A percentile compares a stretch with the other conserved stretches of the same genome.
phyloP scores from a whole-genome alignment of 129 eudicot species.

The Lactuca saligna region DNA sequence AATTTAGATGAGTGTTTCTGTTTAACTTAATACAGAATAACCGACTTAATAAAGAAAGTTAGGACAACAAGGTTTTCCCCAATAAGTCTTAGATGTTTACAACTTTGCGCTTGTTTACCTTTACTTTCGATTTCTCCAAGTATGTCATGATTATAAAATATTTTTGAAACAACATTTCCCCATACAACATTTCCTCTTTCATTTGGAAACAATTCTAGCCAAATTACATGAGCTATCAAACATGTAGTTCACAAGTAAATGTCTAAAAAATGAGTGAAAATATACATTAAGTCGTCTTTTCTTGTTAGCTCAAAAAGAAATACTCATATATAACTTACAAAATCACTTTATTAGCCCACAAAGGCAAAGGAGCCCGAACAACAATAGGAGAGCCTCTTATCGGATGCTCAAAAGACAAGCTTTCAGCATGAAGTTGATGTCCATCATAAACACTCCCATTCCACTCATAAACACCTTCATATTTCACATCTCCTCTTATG shows the following conservation, averaged over 20 bases:
- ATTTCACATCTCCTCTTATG: constrained; percentile 86
- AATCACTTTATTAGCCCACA: constrained; percentile 68
- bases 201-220: too few species aligned
- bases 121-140: too few species aligned
- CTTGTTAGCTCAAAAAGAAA: background rate
- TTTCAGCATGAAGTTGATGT: constrained; percentile 91
- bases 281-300: background rate
- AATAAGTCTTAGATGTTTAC: too few species aligned
- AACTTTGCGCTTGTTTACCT: too few species aligned
- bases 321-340: background rate
- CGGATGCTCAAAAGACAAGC: constrained; percentile 86
- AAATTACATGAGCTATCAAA: too few species aligned
- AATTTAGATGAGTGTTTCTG: too few species aligned
- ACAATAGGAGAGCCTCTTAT: constrained; percentile 62
- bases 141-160: too few species aligned
- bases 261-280: background rate
- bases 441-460: constrained; percentile 54
- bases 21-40: too few species aligned
- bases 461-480: constrained; percentile 87
- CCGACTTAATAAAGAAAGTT: too few species aligned
- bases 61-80: too few species aligned
- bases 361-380: constrained; percentile 66
- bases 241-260: background rate
- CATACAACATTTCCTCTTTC: too few species aligned
- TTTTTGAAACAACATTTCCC: too few species aligned